Evolutionary conservation across 2,329 filamentous ascomycete genomes (phyloP).

Genomic region (Endocalyx cinctus): DNA sequence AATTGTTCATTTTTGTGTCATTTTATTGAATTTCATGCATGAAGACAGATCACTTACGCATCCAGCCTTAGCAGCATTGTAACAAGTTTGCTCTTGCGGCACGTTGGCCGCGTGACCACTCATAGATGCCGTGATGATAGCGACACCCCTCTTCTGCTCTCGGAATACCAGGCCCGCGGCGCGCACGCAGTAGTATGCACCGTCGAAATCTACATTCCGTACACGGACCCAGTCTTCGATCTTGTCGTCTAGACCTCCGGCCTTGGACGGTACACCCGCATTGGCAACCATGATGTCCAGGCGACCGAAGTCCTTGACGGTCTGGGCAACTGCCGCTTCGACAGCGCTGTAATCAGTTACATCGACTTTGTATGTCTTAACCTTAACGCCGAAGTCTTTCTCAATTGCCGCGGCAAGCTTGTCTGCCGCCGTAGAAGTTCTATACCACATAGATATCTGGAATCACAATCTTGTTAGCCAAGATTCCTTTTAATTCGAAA

Average conservation of each 20-base stretch:
- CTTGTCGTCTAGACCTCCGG: constrained; percentile 25
- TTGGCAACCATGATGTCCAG: constrained; percentile 33
- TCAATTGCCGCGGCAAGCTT: constrained; percentile 10
- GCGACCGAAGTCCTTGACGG: constrained; percentile 26
- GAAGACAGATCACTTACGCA: too few species aligned
- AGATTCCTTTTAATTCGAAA: too few species aligned
- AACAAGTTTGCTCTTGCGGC: constrained; percentile 20
- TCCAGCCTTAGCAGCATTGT: constrained; percentile 27
- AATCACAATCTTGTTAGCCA: too few species aligned
- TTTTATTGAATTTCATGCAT: too few species aligned
- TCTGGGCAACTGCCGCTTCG: constrained; percentile 23
- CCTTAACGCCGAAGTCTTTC: constrained; percentile 13
- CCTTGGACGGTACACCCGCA: constrained; percentile 28
- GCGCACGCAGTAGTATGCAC: constrained; percentile 29
- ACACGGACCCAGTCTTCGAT: constrained; percentile 26
- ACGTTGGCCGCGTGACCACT: constrained; percentile 27
- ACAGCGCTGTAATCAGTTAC: constrained; percentile 17
- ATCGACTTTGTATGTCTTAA: constrained; percentile 12
- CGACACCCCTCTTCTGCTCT: constrained; percentile 28
- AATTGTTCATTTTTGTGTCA: too few species aligned
- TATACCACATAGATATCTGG: constrained; percentile 19
- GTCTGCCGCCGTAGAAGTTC: constrained; percentile 10
- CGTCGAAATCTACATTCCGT: constrained; percentile 26
- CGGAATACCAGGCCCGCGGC: constrained; percentile 29
- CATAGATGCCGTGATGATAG: constrained; percentile 31